These are phyloP conservation scores for Botrytis elliptica DNA, from an alignment of 2,329 filamentous ascomycete genomes.

Conservation along the genomic window DNA sequence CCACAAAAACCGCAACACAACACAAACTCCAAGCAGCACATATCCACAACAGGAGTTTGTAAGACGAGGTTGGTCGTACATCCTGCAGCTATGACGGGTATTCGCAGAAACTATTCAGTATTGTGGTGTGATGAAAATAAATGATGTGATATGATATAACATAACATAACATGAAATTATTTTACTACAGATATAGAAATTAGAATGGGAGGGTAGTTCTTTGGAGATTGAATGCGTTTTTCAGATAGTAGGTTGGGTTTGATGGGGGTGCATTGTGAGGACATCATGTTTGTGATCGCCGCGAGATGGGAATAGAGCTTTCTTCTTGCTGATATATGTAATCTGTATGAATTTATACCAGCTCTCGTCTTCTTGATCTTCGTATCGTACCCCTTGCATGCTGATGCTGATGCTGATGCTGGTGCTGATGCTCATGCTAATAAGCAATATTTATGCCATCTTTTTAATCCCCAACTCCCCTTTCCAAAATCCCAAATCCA, in stretches of 20 bases:
- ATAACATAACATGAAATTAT: not conserved
- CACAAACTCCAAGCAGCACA: not conserved
- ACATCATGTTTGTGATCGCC: not conserved
- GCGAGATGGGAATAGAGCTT: not conserved
- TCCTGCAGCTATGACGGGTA: not conserved
- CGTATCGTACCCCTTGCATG: not conserved
- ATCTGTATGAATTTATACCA: not conserved
- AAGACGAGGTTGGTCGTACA: not conserved
- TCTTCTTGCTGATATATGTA: not conserved
- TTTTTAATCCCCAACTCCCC: not conserved
- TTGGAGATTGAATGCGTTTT: not conserved
- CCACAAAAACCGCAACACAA: not conserved
- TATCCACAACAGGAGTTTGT: not conserved
- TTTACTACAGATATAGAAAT: not conserved
- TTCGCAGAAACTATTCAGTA: not conserved
- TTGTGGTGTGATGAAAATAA: not conserved
- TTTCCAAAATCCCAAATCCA: not conserved
- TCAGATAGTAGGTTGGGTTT: not conserved
- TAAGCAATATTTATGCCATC: not conserved
- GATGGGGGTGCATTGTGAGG: not conserved
- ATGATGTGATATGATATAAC: not conserved
- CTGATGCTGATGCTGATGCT: not conserved
- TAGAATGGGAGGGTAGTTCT: not conserved
- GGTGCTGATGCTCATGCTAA: not conserved
- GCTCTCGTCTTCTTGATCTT: not conserved